These are phyloP conservation scores for Xylaria sp. DNA, from an alignment of 495 filamentous ascomycete genomes.

Conservation along the genomic window DNA sequence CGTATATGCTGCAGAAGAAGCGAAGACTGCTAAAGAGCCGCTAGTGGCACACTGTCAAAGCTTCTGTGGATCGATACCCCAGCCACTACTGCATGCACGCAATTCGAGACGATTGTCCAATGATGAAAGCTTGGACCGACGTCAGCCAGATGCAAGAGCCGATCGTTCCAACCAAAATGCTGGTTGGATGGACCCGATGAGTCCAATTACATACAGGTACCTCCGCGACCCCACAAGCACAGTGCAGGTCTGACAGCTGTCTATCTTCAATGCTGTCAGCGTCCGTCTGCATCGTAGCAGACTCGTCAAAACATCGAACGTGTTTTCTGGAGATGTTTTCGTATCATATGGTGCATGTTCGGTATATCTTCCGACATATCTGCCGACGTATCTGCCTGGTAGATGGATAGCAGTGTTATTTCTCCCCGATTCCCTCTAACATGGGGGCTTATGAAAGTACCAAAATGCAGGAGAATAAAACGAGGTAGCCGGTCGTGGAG, in stretches of 20 bases:
- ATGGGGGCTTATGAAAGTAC: background rate
- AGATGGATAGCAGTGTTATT: no score
- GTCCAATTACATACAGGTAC: conserved; percentile 1
- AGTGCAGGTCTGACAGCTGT: background rate
- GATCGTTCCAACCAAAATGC: conserved; percentile 15
- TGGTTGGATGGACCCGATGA: background rate
- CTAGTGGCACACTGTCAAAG: conserved; percentile 15
- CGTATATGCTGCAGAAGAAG: background rate
- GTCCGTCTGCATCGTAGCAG: background rate
- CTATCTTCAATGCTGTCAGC: background rate
- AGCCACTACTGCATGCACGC: conserved; percentile 25
- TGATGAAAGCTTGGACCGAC: conserved; percentile 11
- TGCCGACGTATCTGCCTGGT: no score
- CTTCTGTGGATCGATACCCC: conserved; percentile 13
- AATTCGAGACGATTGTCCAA: conserved; percentile 23
- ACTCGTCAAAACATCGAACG: background rate
- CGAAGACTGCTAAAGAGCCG: conserved; percentile 16
- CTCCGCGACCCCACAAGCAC: background rate
- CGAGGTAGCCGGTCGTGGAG: background rate
- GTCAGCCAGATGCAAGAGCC: conserved; percentile 25
- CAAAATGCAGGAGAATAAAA: background rate
- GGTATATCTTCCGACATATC: background rate
- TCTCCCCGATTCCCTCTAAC: background rate
- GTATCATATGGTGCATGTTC: background rate
- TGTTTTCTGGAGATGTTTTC: background rate